Percentiles rank a stretch among this genome's conserved stretches.
These are phyloP conservation scores for Ceratocystis colombiana DNA, from an alignment of 2,329 filamentous ascomycete genomes.

Conservation along the genomic window DNA sequence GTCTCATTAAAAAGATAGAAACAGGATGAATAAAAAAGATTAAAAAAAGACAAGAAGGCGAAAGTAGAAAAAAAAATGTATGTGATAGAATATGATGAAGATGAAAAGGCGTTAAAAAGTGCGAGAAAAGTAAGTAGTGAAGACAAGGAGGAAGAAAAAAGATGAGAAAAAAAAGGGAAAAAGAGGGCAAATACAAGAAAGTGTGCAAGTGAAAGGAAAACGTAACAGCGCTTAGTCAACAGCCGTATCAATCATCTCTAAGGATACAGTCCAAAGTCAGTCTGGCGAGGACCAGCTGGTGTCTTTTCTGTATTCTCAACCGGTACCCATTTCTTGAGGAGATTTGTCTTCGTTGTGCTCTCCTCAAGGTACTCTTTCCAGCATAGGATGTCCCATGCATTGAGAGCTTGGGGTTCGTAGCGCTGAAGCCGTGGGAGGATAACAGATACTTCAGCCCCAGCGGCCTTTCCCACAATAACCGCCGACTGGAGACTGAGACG, in stretches of 20 bases:
- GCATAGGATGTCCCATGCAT: conserved; percentile 40
- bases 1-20: conserved; percentile 19
- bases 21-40: conserved; percentile 9
- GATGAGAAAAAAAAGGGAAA: neutral
- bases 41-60: conserved; percentile 5
- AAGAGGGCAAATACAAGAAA: neutral
- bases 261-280: conserved; percentile 23
- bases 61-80: conserved; percentile 5
- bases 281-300: neutral
- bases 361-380: conserved; percentile 39
- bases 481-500: conserved; percentile 41
- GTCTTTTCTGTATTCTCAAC: conserved; percentile 15
- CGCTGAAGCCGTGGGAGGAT: conserved; percentile 35
- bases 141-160: conserved; percentile 2
- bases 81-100: conserved; percentile 15
- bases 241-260: conserved; percentile 10
- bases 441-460: conserved; percentile 32
- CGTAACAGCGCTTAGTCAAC: conserved; percentile 1
- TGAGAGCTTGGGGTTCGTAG: conserved; percentile 35
- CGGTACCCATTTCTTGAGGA: conserved; percentile 20
- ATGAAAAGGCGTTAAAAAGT: neutral
- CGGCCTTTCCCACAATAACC: conserved; percentile 33
- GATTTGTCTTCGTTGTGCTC: conserved; percentile 15
- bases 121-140: neutral
- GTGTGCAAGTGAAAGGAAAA: neutral